Percentiles rank a stretch among this genome's conserved stretches.
Conservation (phyloP, 2,329 filamentous ascomycete genomes). For the Ophiobolus disseminans region DNA sequence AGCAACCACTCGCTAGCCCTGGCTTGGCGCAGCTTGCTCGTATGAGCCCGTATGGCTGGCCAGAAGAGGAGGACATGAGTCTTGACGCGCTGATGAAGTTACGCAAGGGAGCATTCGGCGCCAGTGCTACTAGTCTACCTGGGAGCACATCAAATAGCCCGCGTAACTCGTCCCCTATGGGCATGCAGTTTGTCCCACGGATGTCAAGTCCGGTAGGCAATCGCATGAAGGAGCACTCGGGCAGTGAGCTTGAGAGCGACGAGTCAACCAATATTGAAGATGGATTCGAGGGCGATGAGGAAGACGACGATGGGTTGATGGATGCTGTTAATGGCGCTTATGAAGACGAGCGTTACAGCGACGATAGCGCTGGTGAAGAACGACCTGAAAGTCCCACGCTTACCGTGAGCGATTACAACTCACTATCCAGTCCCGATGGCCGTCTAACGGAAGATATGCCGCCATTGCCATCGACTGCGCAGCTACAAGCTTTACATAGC, state of each 20-base stretch:
- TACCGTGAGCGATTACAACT: conserved; percentile 39
- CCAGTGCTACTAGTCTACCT: conserved; percentile 74
- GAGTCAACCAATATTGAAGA: conserved; percentile 28
- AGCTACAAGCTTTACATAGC: conserved; percentile 24
- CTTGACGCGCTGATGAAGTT: conserved; percentile 75
- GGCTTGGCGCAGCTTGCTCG: conserved; percentile 77
- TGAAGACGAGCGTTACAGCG: conserved; percentile 25
- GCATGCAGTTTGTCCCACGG: conserved; percentile 44
- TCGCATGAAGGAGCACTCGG: conserved; percentile 37
- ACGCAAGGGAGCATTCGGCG: conserved; percentile 79
- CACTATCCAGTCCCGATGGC: conserved; percentile 30
- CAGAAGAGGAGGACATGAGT: conserved; percentile 71
- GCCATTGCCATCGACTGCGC: conserved; percentile 24
- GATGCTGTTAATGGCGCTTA: conserved; percentile 40
- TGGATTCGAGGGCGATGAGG: conserved; percentile 26
- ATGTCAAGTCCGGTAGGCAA: conserved; percentile 37
- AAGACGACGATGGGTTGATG: conserved; percentile 28
- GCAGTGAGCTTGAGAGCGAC: conserved; percentile 33
- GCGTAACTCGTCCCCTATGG: conserved; percentile 47
- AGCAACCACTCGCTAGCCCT: conserved; percentile 67
- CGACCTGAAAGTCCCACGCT: conserved; percentile 41
- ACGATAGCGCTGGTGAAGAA: conserved; percentile 21
- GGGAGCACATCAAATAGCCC: conserved; percentile 56
- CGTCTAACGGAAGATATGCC: conserved; percentile 19
- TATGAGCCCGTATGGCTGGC: conserved; percentile 62